phyloP scores from a whole-genome alignment of 1,139 yeast genomes.

The Kluyveromyces marxianus region DNA sequence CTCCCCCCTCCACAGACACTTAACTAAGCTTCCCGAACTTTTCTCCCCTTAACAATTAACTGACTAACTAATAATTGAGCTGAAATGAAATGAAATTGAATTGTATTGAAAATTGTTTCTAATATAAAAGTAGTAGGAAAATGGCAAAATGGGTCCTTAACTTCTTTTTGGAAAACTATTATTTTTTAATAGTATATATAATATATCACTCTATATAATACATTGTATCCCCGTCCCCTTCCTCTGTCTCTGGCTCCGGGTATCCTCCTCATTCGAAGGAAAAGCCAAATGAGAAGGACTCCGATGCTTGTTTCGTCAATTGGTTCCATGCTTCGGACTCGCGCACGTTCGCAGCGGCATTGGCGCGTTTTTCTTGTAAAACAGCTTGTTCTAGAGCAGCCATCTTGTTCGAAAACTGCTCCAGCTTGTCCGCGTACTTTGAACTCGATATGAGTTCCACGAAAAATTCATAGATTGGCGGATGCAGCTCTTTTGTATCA shows the following conservation, averaged over 20 bases:
- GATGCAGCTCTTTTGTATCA: conserved; percentile 29
- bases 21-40: neutral
- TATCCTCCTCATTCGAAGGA: conserved; percentile 7
- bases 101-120: too few relatives aligned
- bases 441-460: conserved; percentile 34
- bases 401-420: conserved; percentile 33
- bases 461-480: conserved; percentile 57
- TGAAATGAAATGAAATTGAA: too few relatives aligned
- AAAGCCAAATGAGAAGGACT: conserved; percentile 29
- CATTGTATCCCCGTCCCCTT: too few relatives aligned
- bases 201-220: neutral
- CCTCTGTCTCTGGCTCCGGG: too few relatives aligned
- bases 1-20: neutral
- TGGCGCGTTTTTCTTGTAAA: conserved; percentile 24
- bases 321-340: conserved; percentile 30
- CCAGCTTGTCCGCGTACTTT: conserved; percentile 30
- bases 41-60: too few relatives aligned
- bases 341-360: conserved; percentile 17
- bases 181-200: neutral
- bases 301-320: conserved; percentile 12
- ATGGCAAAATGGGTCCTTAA: too few relatives aligned
- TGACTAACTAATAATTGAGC: too few relatives aligned
- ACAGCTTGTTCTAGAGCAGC: conserved; percentile 26
- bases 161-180: too few relatives aligned
- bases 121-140: too few relatives aligned